Percentiles rank a stretch among this genome's conserved stretches.
Evolutionary conservation across 345 rosid species (phyloP).

Genomic region (Pugionium cornutum): DNA sequence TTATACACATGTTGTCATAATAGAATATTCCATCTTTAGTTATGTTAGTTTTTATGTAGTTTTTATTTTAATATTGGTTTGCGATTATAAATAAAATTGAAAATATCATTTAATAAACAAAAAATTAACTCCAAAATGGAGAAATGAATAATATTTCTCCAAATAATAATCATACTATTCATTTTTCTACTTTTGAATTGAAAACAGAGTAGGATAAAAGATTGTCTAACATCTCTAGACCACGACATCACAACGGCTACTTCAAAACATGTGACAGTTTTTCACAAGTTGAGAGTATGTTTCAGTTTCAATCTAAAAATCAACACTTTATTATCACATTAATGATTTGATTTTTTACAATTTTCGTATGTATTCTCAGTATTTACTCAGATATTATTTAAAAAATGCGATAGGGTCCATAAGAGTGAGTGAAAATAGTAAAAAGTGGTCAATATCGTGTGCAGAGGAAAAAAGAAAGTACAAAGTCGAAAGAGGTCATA

Average conservation of each 20-base stretch:
- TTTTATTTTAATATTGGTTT: too few relatives aligned
- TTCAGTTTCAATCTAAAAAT: slow-evolving; percentile 18
- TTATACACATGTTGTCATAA: not conserved
- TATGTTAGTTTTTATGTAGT: too few relatives aligned
- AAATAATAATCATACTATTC: too few relatives aligned
- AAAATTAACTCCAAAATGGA: too few relatives aligned
- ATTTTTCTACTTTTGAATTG: too few relatives aligned
- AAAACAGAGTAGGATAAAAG: too few relatives aligned
- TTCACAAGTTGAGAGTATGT: slow-evolving; percentile 13
- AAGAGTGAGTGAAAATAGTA: slow-evolving; percentile 35
- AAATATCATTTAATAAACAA: too few relatives aligned
- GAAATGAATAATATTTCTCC: too few relatives aligned
- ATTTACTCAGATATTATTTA: not conserved
- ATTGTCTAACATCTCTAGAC: not conserved
- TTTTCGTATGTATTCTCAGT: not conserved
- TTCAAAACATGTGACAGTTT: slow-evolving; percentile 26
- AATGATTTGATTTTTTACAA: slow-evolving; percentile 8
- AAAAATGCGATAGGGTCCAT: slow-evolving; percentile 26
- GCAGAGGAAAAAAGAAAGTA: slow-evolving; percentile 22
- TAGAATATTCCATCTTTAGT: too few relatives aligned
- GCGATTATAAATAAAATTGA: too few relatives aligned
- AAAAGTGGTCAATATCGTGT: slow-evolving; percentile 39
- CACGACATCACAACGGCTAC: slow-evolving; percentile 29
- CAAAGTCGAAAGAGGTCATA: slow-evolving; percentile 11
- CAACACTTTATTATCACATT: not conserved